Evolutionary conservation across 2,329 filamentous ascomycete species (phyloP).

Genomic region (Zymoseptoria passerinii): DNA sequence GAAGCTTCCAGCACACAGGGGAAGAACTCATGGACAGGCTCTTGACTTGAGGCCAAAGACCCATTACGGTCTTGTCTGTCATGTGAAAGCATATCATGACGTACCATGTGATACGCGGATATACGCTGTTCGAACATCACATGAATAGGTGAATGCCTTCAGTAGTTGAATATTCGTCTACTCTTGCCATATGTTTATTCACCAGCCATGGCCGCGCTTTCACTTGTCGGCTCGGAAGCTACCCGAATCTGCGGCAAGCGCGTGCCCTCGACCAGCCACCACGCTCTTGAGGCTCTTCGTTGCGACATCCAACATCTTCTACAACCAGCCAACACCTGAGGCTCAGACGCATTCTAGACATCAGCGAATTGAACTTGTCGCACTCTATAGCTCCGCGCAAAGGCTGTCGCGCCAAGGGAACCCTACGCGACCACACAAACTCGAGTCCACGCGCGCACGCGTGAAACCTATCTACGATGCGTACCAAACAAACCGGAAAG

Average conservation of each 20-base stretch:
- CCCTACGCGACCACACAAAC: not conserved
- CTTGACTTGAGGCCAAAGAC: not conserved
- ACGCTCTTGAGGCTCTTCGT: not conserved
- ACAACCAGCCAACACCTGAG: not conserved
- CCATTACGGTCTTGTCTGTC: not conserved
- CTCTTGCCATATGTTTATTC: not conserved
- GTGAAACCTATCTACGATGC: constrained; percentile 1
- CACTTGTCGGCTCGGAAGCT: not conserved
- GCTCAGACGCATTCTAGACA: not conserved
- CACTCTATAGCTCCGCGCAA: not conserved
- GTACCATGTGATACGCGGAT: too few species aligned
- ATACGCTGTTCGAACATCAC: not conserved
- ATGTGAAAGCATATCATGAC: too few species aligned
- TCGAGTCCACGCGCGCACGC: not conserved
- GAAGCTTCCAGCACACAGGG: not conserved
- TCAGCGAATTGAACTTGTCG: not conserved
- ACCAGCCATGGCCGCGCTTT: not conserved
- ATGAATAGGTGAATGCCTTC: not conserved
- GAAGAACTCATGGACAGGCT: not conserved
- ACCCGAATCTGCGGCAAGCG: not conserved
- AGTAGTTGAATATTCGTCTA: too few species aligned
- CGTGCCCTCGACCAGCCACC: not conserved
- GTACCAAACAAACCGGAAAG: constrained; percentile 7
- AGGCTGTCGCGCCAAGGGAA: not conserved
- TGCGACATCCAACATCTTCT: not conserved